A percentile compares a stretch with the other conserved stretches of the same genome.
Evolutionary conservation across 768 basidiomycete species (phyloP).

Genomic region (Scleroderma bovista): DNA sequence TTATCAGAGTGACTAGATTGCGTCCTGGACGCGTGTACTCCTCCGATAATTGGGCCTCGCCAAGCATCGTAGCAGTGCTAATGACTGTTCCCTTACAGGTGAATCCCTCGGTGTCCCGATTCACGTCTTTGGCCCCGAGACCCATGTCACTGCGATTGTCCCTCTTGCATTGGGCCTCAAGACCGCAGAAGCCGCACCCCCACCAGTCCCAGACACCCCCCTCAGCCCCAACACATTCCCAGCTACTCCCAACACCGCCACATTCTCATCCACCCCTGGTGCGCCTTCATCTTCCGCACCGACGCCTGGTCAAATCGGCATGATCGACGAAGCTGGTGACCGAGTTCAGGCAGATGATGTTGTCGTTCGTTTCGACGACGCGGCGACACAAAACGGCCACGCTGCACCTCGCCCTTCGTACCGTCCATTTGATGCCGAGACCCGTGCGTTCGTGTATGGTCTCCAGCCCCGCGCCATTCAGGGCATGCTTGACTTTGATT

Average conservation of each 20-base stretch:
- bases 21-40: neutral
- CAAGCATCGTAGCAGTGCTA: neutral
- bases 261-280: conserved; percentile 7
- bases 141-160: conserved; percentile 97
- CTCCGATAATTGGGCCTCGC: neutral
- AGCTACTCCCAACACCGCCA: conserved; percentile 20
- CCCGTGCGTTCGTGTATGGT: conserved; percentile 97
- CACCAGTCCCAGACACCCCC: conserved; percentile 42
- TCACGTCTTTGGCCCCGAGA: conserved; percentile 95
- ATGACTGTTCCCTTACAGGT: conserved; percentile 21
- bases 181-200: conserved; percentile 25
- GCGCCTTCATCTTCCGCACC: conserved; percentile 25
- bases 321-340: conserved; percentile 71
- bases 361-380: conserved; percentile 79
- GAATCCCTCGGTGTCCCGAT: conserved; percentile 98
- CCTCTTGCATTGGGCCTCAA: conserved; percentile 90
- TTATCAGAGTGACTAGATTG: neutral
- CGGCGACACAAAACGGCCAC: conserved; percentile 24
- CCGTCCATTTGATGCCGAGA: conserved; percentile 87
- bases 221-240: conserved; percentile 34
- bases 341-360: conserved; percentile 84
- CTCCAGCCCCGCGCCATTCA: conserved; percentile 99
- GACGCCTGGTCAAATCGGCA: conserved; percentile 48
- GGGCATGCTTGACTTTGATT: conserved; percentile 98
- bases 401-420: conserved; percentile 61